A percentile compares a stretch with the other conserved stretches of the same genome.
phyloP scores from a whole-genome alignment of 805 yeast genomes.

The Metschnikowia aberdeeniae region DNA sequence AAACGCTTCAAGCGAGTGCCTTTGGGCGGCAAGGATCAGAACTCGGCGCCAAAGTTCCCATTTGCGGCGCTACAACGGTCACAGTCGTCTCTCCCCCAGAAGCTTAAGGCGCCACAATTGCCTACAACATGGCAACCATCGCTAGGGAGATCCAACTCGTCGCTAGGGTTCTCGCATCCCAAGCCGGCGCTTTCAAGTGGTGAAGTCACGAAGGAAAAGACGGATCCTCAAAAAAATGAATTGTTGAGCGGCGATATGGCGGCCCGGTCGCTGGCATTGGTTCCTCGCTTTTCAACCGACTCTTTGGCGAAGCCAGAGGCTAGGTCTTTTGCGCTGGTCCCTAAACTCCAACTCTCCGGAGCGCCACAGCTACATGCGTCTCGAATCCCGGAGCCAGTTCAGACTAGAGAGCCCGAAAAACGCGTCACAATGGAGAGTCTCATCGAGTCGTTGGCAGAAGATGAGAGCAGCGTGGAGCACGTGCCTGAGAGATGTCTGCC shows the following conservation, averaged over 20 bases:
- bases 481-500: conserved; percentile 36
- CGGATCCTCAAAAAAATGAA: conserved; percentile 12
- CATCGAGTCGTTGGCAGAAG: conserved; percentile 22
- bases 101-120: background rate
- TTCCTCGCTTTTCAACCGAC: conserved; percentile 24
- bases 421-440: conserved; percentile 6
- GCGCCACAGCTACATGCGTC: conserved; percentile 22
- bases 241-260: conserved; percentile 19
- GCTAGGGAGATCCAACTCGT: conserved; percentile 33
- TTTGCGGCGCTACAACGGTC: conserved; percentile 25
- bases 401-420: conserved; percentile 28
- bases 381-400: conserved; percentile 11
- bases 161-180: conserved; percentile 28
- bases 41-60: conserved; percentile 19
- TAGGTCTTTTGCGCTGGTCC: background rate
- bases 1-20: conserved; percentile 28
- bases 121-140: conserved; percentile 17
- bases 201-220: background rate
- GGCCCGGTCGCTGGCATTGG: conserved; percentile 19
- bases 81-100: conserved; percentile 14
- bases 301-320: conserved; percentile 18
- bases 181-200: background rate
- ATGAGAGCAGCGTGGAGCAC: conserved; percentile 45
- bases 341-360: background rate
- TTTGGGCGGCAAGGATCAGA: conserved; percentile 39